Base-by-base conservation (phyloP, 2,329 filamentous ascomycete genomes). In the Scytalidium sp. region DNA sequence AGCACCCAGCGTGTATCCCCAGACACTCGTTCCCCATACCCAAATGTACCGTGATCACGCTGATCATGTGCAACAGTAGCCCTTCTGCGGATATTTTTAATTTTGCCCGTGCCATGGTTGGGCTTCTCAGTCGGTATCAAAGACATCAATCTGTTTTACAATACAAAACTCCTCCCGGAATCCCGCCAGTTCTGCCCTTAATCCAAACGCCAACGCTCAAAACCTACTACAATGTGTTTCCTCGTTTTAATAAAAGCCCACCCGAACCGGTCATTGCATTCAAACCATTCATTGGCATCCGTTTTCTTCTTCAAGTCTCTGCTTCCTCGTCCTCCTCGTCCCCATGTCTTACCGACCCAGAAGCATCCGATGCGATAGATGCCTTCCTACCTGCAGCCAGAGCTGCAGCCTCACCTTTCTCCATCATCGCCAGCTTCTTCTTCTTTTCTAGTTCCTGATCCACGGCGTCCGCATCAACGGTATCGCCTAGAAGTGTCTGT, bases 361-460 rank as follows among this genome's bases (percentile, higher is more conserved):
- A 47, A 39, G 58, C 58, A 45, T 58, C 59, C 43, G 43, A 45
- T 50, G 50, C 59, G 21, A 58, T 43, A 17, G 56, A 60, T 8
- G 29, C 39, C 43, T 63, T 61, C 41, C 59, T 52, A 20, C 48
- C 58, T 41, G 51, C 52, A 11, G 53, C 51, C 15, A 83, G 65
- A 8, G 79, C 80, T 2, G 72, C 74, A 11, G 79, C 80, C 60
- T 83, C 80, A 50, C 75, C 77, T 2, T 80, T 74, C 56, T 83
- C 80, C 80, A 83, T 84, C 58, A 75, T 71, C 59, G 82, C 80
- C 15, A 83, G 69, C 47, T 74, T 76, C 50, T 79, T 72, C 64
- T 80, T 78, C 56, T 75, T 61, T 46, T 60, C 54, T 45, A 56
- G 48, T 20, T 61, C 56, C n/a, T 57, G 51, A 20, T 44, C 52